Evolutionary conservation across 768 basidiomycete species (phyloP).

Genomic region (Serendipita sp.): DNA sequence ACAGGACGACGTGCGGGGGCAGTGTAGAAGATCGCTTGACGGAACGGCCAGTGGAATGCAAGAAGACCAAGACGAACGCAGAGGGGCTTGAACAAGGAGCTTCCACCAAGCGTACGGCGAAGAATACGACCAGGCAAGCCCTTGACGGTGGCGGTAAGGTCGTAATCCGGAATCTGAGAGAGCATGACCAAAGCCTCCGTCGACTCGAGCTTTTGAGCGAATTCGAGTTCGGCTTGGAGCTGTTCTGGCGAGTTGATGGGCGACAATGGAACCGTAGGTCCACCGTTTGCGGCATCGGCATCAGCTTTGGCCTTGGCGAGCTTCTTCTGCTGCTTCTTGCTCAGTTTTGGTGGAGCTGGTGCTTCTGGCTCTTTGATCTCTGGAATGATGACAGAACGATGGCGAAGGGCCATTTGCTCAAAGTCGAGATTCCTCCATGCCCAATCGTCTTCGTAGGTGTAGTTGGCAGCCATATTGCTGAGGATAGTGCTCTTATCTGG

Average conservation of each 20-base stretch:
- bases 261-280: not conserved
- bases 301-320: not conserved
- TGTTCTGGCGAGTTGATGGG: constrained; percentile 4
- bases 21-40: constrained; percentile 1
- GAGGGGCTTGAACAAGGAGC: not conserved
- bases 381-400: not conserved
- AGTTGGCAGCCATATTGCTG: constrained; percentile 4
- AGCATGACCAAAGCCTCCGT: constrained; percentile 4
- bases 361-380: not conserved
- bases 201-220: constrained; percentile 7
- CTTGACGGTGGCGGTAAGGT: not conserved
- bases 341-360: not conserved
- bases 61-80: not conserved
- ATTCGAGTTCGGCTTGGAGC: constrained; percentile 6
- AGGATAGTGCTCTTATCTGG: not conserved
- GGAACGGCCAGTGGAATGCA: constrained; percentile 5
- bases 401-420: constrained; percentile 4
- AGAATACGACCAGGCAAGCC: not conserved
- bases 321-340: constrained; percentile 8
- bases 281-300: not conserved
- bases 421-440: constrained; percentile 5
- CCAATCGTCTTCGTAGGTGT: constrained; percentile 5
- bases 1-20: not conserved
- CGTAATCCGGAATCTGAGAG: not conserved
- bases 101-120: constrained; percentile 2